Evolutionary conservation across 1,284 basidiomycete genomes (phyloP), one percentile per base, ranked within the genome.

Genomic region (Gomphus bonarii): DNA sequence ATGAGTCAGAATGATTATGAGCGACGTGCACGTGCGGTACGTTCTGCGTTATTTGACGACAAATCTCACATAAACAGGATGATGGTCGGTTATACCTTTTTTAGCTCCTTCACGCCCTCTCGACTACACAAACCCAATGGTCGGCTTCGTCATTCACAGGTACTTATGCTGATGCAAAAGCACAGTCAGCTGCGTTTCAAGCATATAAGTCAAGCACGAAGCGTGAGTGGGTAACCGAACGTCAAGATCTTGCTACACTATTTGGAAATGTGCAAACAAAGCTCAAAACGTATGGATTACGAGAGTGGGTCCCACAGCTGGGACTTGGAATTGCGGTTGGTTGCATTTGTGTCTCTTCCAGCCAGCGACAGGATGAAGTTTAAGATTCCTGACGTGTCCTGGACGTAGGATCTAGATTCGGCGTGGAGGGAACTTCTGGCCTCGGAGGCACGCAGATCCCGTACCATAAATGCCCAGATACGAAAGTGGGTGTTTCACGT

Each of bases 201-300:
- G 75, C 76, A 2, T 95, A 97, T 73, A 97, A 97, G 69, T 84
- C 86, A 65, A 88, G 87, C 0, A 84, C 77, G 47, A 97, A 97
- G 66, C 81, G 93, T 6, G 75, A 75, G 1, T 95, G 93, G 88
- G 91, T 95, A 5, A 85, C 82, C 2, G 95, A 98, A 70, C 84
- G 88, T 64, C 91, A 93, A 66, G 93, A 95, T 62, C 74, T 97
- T 7, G 82, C 86, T 2, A 91, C 89, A 1, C 76, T 98, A 12
- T 90, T 97, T 63, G 85, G 89, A 4, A 97, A 97, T 66, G 88
- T 99, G 38, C 91, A 95, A 69, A 97, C 93, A 1, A 97, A 98
- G 70, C 73, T 99, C 61, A 82, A 81, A 68, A 98, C 95, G 14
- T 98, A 98, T 72, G 84, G 87, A 11, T 68, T 97, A 61, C 75